Conservation (phyloP, 106 monocot species). For the Allium cepa region DNA sequence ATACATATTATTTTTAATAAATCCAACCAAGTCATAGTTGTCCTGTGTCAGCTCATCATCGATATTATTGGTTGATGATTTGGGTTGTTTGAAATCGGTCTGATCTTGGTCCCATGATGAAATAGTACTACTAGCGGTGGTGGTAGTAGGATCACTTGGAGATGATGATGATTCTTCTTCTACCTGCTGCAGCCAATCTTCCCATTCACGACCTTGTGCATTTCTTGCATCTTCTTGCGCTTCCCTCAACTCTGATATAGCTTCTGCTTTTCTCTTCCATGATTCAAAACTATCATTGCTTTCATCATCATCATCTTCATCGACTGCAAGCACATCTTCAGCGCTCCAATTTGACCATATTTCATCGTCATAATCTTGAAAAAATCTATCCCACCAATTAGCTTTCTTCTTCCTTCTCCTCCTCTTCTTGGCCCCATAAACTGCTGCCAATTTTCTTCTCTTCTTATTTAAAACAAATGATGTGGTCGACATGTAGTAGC, state of each 20-base stretch:
- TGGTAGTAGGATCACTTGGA: not conserved
- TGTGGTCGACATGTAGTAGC: too few relatives aligned
- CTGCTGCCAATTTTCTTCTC: not conserved
- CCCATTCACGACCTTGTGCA: slow-evolving; percentile 55
- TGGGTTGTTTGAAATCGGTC: not conserved
- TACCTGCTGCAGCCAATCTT: slow-evolving; percentile 57
- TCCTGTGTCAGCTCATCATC: slow-evolving; percentile 24
- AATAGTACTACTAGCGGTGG: not conserved
- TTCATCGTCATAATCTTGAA: slow-evolving; percentile 37
- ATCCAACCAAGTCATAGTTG: slow-evolving; percentile 29
- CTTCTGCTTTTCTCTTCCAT: slow-evolving; percentile 90
- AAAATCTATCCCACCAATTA: slow-evolving; percentile 70
- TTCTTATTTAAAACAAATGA: not conserved
- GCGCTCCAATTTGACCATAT: slow-evolving; percentile 23
- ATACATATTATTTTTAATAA: slow-evolving; percentile 28
- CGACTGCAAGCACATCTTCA: slow-evolving; percentile 29
- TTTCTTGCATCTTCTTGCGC: slow-evolving; percentile 70
- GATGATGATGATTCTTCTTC: not conserved
- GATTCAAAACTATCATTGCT: slow-evolving; percentile 58
- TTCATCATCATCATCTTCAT: slow-evolving; percentile 23
- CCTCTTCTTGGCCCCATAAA: slow-evolving; percentile 23
- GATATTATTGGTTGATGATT: not conserved
- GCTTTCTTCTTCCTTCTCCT: slow-evolving; percentile 19
- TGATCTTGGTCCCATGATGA: slow-evolving; percentile 28
- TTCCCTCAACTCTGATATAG: slow-evolving; percentile 78